These are phyloP conservation scores for Endocalyx cinctus DNA, from an alignment of 2,329 filamentous ascomycete species.

Conservation along the genomic window DNA sequence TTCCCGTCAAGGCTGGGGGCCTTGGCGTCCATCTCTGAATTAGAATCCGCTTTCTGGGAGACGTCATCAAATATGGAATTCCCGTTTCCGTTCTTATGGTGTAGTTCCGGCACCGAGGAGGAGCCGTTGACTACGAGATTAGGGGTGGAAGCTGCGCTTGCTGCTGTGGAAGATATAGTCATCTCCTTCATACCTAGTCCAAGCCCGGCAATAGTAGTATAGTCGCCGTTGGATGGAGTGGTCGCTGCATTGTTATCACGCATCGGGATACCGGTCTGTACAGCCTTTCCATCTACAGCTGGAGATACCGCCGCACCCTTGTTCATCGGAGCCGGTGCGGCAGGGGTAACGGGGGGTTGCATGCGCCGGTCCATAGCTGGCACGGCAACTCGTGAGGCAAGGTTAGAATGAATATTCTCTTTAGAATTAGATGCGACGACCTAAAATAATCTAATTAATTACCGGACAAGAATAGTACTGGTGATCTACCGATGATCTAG, in stretches of 20 bases:
- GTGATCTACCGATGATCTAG: too few relatives aligned
- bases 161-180: constrained; percentile 13
- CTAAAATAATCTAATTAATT: constrained; percentile 13
- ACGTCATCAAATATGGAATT: constrained; percentile 44
- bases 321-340: constrained; percentile 10
- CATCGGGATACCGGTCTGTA: too few relatives aligned
- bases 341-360: constrained; percentile 15
- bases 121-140: constrained; percentile 48
- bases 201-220: constrained; percentile 13
- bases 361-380: constrained; percentile 24
- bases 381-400: constrained; percentile 25
- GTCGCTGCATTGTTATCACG: constrained; percentile 10
- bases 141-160: constrained; percentile 23
- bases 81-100: constrained; percentile 21
- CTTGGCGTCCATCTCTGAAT: constrained; percentile 67
- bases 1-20: constrained; percentile 89
- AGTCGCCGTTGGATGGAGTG: constrained; percentile 6
- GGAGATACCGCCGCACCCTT: constrained; percentile 15
- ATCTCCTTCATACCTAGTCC: constrained; percentile 16
- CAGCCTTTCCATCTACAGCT: too few relatives aligned
- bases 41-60: constrained; percentile 57
- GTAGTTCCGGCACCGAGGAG: constrained; percentile 33
- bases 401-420: constrained; percentile 20
- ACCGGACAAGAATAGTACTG: not conserved
- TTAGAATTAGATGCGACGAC: constrained; percentile 28